These are phyloP conservation scores for Penicillium chermesinum DNA, from an alignment of 495 filamentous ascomycete species.

Conservation along the genomic window DNA sequence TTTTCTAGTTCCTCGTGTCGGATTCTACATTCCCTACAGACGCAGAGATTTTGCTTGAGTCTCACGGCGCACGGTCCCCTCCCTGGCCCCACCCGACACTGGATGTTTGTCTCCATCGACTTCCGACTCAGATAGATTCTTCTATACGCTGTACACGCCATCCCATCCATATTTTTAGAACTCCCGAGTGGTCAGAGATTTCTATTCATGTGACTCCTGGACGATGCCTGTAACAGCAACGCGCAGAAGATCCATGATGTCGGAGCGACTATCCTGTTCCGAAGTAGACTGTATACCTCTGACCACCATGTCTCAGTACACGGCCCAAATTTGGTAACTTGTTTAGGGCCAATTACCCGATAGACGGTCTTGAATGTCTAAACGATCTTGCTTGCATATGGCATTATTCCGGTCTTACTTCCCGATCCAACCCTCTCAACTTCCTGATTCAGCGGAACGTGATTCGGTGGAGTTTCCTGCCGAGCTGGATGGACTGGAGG, in stretches of 20 bases:
- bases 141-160: too few relatives aligned
- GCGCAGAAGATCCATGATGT: not conserved
- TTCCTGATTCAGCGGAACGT: too few relatives aligned
- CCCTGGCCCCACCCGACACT: not conserved
- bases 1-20: not conserved
- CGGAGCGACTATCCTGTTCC: not conserved
- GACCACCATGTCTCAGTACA: not conserved
- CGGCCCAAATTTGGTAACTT: not conserved
- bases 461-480: not conserved
- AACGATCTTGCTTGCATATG: not conserved
- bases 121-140: not conserved
- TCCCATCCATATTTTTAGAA: not conserved
- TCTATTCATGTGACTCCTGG: constrained; percentile 2
- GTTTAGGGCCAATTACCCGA: not conserved
- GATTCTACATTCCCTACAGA: not conserved
- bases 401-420: not conserved
- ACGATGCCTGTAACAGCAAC: not conserved
- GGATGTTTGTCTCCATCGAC: not conserved
- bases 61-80: not conserved
- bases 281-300: not conserved
- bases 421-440: not conserved
- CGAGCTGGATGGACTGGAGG: not conserved
- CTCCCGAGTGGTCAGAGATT: not conserved
- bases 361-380: not conserved
- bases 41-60: not conserved